These are phyloP conservation scores for Lagenaria siceraria DNA, from an alignment of 306 rosid species.

Conservation along the genomic window DNA sequence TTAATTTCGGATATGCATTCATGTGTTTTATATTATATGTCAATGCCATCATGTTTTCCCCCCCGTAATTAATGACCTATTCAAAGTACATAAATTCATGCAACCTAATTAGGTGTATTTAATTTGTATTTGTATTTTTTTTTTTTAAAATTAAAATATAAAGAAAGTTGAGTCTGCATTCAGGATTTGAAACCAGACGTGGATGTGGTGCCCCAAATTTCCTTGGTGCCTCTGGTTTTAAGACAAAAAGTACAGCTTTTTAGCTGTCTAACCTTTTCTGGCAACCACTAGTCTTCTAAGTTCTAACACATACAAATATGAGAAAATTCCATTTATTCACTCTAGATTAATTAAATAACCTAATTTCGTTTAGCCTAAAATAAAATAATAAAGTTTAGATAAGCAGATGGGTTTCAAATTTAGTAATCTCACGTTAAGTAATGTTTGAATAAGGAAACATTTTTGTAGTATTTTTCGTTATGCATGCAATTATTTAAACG, in stretches of 20 bases:
- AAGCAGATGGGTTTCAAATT: neutral
- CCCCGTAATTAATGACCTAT: neutral
- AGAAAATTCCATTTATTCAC: neutral
- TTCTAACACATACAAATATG: neutral
- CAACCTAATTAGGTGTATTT: slow-evolving; percentile 6
- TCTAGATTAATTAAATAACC: neutral
- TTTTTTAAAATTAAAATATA: neutral
- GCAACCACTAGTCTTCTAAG: neutral
- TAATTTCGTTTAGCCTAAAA: neutral
- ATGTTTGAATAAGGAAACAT: neutral
- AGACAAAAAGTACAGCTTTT: neutral
- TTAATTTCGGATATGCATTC: neutral
- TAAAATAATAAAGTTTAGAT: neutral
- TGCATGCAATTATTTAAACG: neutral
- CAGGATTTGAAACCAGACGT: neutral
- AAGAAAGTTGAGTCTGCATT: neutral
- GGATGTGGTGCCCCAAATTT: neutral
- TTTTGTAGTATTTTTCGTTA: neutral
- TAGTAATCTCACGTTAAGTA: neutral
- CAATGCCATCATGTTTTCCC: neutral
- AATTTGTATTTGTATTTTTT: neutral
- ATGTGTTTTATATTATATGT: neutral
- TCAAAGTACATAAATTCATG: neutral
- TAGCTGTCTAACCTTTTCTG: neutral
- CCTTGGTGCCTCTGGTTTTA: neutral